Conservation (phyloP, 1,139 yeast genomes). For the Candida neerlandica region DNA sequence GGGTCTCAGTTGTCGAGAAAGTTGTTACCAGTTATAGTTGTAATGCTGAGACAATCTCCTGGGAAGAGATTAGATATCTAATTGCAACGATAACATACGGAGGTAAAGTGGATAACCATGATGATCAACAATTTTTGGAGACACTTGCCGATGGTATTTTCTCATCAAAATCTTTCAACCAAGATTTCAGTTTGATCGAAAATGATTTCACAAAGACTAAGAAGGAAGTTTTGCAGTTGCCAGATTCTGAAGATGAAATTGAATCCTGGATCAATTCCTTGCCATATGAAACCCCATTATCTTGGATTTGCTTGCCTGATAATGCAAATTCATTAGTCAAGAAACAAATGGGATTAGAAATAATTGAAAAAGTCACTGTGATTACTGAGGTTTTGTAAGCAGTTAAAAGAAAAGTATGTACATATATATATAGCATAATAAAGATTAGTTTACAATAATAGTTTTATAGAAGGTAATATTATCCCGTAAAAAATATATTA, state of each 20-base stretch:
- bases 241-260: conserved; percentile 53
- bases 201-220: conserved; percentile 22
- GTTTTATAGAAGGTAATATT: not conserved
- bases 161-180: conserved; percentile 26
- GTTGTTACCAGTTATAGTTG: conserved; percentile 35
- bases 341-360: conserved; percentile 21
- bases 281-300: conserved; percentile 62
- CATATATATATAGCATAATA: not conserved
- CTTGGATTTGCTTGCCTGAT: conserved; percentile 62
- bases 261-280: conserved; percentile 53
- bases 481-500: conserved; percentile 5
- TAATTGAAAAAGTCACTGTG: conserved; percentile 18
- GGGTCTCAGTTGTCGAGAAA: conserved; percentile 45
- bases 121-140: conserved; percentile 43
- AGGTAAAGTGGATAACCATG: conserved; percentile 59
- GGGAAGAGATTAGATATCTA: conserved; percentile 54
- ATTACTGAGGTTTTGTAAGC: conserved; percentile 8
- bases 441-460: not conserved
- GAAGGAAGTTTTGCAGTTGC: conserved; percentile 31
- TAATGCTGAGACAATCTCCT: conserved; percentile 43
- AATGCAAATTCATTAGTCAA: conserved; percentile 38
- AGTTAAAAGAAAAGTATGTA: too few relatives aligned
- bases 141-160: conserved; percentile 31
- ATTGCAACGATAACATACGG: conserved; percentile 68
- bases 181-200: conserved; percentile 34